Evolutionary conservation across 2,329 filamentous ascomycete genomes (phyloP).

Genomic region (Westerdykella ornata): DNA sequence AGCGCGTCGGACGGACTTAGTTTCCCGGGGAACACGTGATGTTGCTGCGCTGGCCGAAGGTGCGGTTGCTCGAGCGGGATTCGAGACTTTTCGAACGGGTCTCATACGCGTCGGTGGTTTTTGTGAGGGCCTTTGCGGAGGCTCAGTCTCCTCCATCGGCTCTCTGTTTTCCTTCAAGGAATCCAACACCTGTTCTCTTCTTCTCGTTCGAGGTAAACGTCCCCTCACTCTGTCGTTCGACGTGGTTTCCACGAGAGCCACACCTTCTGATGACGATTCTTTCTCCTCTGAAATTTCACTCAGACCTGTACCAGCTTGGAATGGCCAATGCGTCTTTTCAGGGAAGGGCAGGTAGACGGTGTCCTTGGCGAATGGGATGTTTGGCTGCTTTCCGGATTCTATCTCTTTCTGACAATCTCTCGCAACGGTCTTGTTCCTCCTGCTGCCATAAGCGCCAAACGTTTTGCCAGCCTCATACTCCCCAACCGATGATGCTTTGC

Average conservation of each 20-base stretch:
- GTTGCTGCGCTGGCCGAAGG: slow-evolving; percentile 16
- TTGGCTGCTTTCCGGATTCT: slow-evolving; percentile 42
- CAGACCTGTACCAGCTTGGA: slow-evolving; percentile 25
- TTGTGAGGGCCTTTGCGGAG: slow-evolving; percentile 25
- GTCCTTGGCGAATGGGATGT: slow-evolving; percentile 45
- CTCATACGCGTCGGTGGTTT: slow-evolving; percentile 34
- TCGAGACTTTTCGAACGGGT: slow-evolving; percentile 32
- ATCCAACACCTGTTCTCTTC: slow-evolving; percentile 21
- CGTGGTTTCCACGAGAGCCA: slow-evolving; percentile 41
- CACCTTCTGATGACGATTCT: slow-evolving; percentile 35
- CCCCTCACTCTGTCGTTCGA: slow-evolving; percentile 39
- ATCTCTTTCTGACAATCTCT: slow-evolving; percentile 47
- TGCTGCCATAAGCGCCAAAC: slow-evolving; percentile 44
- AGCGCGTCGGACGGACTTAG: slow-evolving; percentile 22
- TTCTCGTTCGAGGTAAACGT: slow-evolving; percentile 17
- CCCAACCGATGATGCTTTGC: slow-evolving; percentile 46
- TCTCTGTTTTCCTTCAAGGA: slow-evolving; percentile 35
- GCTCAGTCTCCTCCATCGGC: slow-evolving; percentile 23
- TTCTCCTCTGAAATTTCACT: slow-evolving; percentile 39
- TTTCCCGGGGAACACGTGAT: slow-evolving; percentile 24
- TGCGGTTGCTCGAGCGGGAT: slow-evolving; percentile 29
- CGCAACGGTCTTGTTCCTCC: slow-evolving; percentile 45
- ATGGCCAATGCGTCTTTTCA: slow-evolving; percentile 35
- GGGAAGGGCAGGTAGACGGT: slow-evolving; percentile 45
- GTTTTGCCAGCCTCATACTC: slow-evolving; percentile 42